Base-by-base conservation (phyloP, 108 stramenopile species). In the Nitzschia putrida region DNA sequence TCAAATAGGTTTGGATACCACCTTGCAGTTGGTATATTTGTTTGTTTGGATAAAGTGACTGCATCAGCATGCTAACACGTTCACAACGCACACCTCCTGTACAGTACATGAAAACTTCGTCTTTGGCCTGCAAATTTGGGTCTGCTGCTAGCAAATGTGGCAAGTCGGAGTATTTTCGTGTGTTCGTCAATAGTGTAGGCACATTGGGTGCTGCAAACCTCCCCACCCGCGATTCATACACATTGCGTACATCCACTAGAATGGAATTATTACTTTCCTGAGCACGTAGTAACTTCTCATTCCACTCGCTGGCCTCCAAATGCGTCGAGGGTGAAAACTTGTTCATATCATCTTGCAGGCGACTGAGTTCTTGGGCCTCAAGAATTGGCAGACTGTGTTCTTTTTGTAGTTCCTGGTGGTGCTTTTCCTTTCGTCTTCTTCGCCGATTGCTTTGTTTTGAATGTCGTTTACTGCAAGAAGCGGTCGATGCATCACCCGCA, bases 21-120 rank as follows among this genome's bases (percentile, higher is more conserved):
- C 93, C 93, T 10, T 81, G 55, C 51, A 94, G 52, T 59, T 94
- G 93, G 66, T 80, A 89, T 10, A 94, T 74, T 49, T 70, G 21
- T 42, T 60, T 71, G 20, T 78, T 72, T 50, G 81, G 78, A 72
- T 87, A 80, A 7, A 93, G 58, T 6, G 85, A 71, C 53, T 82
- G 80, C n/a, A 94, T 58, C 63, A 83, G 85, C 57, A 81, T 82
- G 20, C 76, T 78, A 8, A 90, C 93, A 7, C 87, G 77, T 53
- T 94, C 93, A 53, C 93, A 94, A 24, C 93, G 81, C 0, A 94
- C 88, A 50, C 93, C 93, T 0, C 91, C 91, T 23, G 88, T 83
- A 63, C 81, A 87, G 39, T 83, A 85, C 80, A 89, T 91, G 65
- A 78, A 90, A 13, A 94, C 79, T 20, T 89, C 65, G 42, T 88